Conservation (phyloP, 495 filamentous ascomycete genomes). For the Tricharina praecox region DNA sequence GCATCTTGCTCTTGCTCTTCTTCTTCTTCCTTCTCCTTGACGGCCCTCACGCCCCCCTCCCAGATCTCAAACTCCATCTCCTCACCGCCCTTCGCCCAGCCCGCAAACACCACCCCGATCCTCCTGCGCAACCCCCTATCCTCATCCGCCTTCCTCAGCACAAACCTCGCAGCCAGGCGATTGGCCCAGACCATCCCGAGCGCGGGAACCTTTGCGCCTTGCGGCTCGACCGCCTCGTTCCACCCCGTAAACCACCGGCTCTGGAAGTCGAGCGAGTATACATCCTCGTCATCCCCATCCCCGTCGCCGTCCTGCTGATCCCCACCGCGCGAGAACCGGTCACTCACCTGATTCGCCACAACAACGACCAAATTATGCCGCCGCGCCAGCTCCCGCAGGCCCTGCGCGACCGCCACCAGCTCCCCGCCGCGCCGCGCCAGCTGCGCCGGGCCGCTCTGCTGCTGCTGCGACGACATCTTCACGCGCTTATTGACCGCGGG, state of each 20-base stretch:
- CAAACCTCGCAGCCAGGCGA: constrained; percentile 66
- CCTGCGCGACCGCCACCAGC: constrained; percentile 56
- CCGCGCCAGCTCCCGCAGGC: constrained; percentile 52
- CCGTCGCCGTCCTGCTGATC: too few species aligned
- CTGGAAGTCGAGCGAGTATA: constrained; percentile 54
- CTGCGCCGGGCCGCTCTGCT: constrained; percentile 5
- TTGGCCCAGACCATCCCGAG: constrained; percentile 83
- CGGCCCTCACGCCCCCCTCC: constrained; percentile 11
- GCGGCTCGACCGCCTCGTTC: constrained; percentile 53
- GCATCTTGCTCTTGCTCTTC: too few species aligned
- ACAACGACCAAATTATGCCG: constrained; percentile 65
- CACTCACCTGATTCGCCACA: constrained; percentile 88
- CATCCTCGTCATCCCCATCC: constrained; percentile 4
- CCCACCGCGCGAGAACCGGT: constrained; percentile 42
- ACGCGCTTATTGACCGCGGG: constrained; percentile 15
- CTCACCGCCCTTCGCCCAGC: constrained; percentile 13
- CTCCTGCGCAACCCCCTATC: constrained; percentile 26
- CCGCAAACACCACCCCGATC: constrained; percentile 20
- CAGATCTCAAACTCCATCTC: constrained; percentile 17
- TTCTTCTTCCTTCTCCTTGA: neutral
- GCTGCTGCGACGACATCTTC: neutral
- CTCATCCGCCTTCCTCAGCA: constrained; percentile 46
- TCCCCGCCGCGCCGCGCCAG: constrained; percentile 31
- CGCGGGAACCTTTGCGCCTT: constrained; percentile 59
- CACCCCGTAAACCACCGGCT: constrained; percentile 89